Base-by-base conservation (phyloP, 1,139 yeast genomes). In the Saccharomyces hybrid region DNA sequence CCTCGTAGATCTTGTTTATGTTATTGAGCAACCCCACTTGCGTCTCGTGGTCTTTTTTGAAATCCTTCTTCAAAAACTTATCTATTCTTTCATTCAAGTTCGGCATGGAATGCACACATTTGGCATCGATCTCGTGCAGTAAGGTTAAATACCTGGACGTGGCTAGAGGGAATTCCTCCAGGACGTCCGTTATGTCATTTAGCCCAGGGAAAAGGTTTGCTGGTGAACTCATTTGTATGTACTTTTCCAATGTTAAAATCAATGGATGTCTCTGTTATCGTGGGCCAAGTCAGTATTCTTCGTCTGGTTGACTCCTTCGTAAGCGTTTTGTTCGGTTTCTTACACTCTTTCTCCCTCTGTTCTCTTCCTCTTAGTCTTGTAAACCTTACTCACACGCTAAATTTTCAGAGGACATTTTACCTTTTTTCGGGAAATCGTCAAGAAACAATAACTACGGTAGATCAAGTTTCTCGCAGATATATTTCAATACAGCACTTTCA, bases 91-190 rank as follows among this genome's bases (percentile, higher is more conserved):
- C 70, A 57, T 83, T 81, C 58, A 91, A 76, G 61, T 78, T 75
- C 0, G 96, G 96, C 26, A 86, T 77, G 0, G 88, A 78, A 57
- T 82, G 78, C 50, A 87, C 87, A 69, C 96, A 89, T 71, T 93
- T 91, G 58, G 98, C 97, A 66, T 91, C 98, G 54, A 93, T 90
- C 68, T 93, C 99, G 67, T 90, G 88, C 60, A 93, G 75, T 28
- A 90, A 75, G 0, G 99, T 93, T 70, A 91, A 83, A 68, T 91
- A 93, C 55, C 93, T 82, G 52, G 90, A 81, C 52, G 89, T 77
- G 63, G 90, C 97, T 57, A 80, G 68, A 1, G 99, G 99, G 61
- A 91, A 77, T 29, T 96, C 96, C 69, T 90, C 96, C 58, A 93
- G 80, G 1, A 93, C 95, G 73, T 93, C 99, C 49, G 88, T 79